phyloP scores from a whole-genome alignment of 306 rosid genomes.

The Dalbergia oliveri region DNA sequence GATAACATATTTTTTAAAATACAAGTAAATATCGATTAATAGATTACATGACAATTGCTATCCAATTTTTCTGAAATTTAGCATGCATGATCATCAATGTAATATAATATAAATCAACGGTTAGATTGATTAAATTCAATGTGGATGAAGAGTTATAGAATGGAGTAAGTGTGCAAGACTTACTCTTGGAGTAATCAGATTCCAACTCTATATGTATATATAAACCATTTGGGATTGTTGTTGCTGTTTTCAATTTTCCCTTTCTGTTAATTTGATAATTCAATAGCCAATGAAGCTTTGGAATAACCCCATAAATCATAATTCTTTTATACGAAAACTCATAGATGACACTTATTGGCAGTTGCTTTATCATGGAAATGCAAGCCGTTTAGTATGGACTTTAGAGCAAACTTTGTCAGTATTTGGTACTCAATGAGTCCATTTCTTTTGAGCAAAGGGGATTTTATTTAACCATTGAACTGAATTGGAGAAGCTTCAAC shows the following conservation, averaged over 20 bases:
- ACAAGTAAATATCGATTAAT: no score
- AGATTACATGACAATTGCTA: no score
- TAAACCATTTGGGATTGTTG: not conserved
- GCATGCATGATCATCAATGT: no score
- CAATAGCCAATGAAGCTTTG: not conserved
- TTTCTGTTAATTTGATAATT: not conserved
- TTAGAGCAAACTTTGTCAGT: constrained; percentile 17
- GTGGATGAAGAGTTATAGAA: no score
- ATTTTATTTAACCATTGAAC: not conserved
- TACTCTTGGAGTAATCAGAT: no score
- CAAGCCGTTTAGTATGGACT: constrained; percentile 10
- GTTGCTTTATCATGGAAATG: constrained; percentile 20
- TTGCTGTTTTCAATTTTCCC: not conserved
- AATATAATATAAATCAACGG: no score
- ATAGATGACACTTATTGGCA: not conserved
- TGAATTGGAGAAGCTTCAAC: constrained; percentile 25
- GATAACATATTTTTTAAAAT: no score
- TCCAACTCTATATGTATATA: no score
- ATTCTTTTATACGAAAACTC: not conserved
- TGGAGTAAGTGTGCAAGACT: no score
- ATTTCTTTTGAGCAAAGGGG: not conserved
- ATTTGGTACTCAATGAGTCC: not conserved
- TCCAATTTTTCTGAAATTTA: no score
- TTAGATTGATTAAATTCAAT: no score
- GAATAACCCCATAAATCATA: not conserved